These are phyloP conservation scores for Linderina pennispora DNA, from an alignment of 192 early-diverging fungal species.

Conservation along the genomic window DNA sequence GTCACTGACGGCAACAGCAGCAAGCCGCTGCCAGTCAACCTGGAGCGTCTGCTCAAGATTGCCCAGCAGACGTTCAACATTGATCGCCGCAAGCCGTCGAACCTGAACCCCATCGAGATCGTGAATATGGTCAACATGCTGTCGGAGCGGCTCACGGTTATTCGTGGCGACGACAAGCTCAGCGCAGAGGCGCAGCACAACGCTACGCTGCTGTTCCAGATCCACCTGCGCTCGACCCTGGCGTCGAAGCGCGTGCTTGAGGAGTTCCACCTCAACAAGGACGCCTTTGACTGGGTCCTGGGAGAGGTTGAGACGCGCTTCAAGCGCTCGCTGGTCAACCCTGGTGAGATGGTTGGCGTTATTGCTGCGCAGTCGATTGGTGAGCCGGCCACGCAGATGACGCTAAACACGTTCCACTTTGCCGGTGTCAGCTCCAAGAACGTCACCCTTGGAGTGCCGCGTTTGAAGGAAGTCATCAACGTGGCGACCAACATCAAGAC, in stretches of 20 bases:
- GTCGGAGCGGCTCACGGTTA: constrained; percentile 64
- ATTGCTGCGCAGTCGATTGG: constrained; percentile 98
- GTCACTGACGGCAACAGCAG: constrained; percentile 65
- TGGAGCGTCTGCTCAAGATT: constrained; percentile 83
- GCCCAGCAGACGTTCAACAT: constrained; percentile 87
- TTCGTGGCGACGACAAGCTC: constrained; percentile 85
- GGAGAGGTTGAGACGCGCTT: constrained; percentile 92
- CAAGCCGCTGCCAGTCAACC: constrained; percentile 89
- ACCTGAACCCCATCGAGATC: constrained; percentile 81
- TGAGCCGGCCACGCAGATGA: constrained; percentile 99
- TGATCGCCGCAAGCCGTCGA: constrained; percentile 69
- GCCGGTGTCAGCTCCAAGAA: constrained; percentile 97
- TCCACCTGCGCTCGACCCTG: constrained; percentile 74
- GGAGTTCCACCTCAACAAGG: constrained; percentile 76
- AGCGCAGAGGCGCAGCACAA: constrained; percentile 85
- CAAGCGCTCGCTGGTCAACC: constrained; percentile 82
- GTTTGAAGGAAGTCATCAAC: constrained; percentile 99
- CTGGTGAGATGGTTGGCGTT: constrained; percentile 97
- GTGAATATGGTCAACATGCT: constrained; percentile 68
- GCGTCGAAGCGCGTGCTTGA: constrained; percentile 82
- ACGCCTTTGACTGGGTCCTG: constrained; percentile 92
- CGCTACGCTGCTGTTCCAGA: constrained; percentile 89
- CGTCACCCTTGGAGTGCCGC: constrained; percentile 96
- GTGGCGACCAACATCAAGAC: constrained; percentile 96
- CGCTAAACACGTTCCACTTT: constrained; percentile 99